Evolutionary conservation across 75 land plant species (phyloP).

Genomic region (Selaginella moellendorffii): DNA sequence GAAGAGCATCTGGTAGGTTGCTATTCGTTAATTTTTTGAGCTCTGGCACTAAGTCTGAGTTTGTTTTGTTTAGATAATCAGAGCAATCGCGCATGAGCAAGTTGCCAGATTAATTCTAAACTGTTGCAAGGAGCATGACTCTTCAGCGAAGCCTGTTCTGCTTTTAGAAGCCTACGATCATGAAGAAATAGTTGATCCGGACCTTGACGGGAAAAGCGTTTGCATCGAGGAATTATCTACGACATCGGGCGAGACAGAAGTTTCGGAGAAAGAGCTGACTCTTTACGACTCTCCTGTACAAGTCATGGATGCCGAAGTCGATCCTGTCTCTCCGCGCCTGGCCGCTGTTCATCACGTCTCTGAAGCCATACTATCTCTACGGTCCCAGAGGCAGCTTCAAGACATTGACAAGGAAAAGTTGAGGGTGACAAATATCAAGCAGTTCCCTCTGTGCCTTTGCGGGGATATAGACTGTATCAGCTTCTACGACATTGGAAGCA

Average conservation of each 20-base stretch:
- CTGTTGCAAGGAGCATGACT: conserved; percentile 60
- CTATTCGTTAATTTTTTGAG: neutral
- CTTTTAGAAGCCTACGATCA: conserved; percentile 30
- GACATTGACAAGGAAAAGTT: too few species aligned
- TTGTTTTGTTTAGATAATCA: conserved; percentile 43
- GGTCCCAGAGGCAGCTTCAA: conserved; percentile 82
- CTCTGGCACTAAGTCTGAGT: neutral
- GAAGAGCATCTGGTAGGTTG: conserved; percentile 79
- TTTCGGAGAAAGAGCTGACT: neutral
- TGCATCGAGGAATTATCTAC: conserved; percentile 3
- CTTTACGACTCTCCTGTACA: conserved; percentile 17
- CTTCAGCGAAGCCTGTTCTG: conserved; percentile 44
- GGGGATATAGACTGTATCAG: conserved; percentile 94
- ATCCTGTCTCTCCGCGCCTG: conserved; percentile 68
- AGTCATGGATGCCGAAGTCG: conserved; percentile 34
- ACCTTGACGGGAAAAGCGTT: neutral
- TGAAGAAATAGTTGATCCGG: conserved; percentile 1
- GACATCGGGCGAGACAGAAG: neutral
- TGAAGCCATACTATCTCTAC: conserved; percentile 87
- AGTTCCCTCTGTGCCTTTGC: conserved; percentile 57
- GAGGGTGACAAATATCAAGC: conserved; percentile 15
- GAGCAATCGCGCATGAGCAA: conserved; percentile 96
- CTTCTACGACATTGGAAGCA: conserved; percentile 79
- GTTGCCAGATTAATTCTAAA: conserved; percentile 83
- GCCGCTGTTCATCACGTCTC: conserved; percentile 97